These are phyloP conservation scores for Acanthamoeba triangularis DNA, from an alignment of 208 protist genomes.

Conservation along the genomic window DNA sequence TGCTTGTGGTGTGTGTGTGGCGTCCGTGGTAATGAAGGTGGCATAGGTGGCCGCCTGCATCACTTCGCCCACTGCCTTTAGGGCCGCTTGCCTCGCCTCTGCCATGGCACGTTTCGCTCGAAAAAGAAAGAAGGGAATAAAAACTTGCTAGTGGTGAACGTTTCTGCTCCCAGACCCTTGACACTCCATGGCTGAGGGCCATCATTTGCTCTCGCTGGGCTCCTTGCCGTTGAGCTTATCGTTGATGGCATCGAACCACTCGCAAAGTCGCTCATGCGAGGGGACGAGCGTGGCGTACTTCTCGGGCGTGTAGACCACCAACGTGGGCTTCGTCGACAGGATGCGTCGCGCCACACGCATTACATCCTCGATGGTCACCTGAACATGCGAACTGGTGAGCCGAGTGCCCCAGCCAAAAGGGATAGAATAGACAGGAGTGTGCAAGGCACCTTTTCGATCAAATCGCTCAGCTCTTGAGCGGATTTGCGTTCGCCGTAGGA, in stretches of 20 bases:
- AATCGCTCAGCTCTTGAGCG: slow-evolving; percentile 51
- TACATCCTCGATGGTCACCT: slow-evolving; percentile 45
- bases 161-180: no score
- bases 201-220: neutral
- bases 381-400: neutral
- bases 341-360: slow-evolving; percentile 49
- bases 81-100: neutral
- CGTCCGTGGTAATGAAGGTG: neutral
- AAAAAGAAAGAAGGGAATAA: neutral
- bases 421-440: neutral
- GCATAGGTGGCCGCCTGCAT: neutral
- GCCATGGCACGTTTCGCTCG: neutral
- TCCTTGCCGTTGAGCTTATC: neutral
- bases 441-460: slow-evolving; percentile 6
- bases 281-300: slow-evolving; percentile 6
- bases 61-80: neutral
- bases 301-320: slow-evolving; percentile 54
- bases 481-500: slow-evolving; percentile 43
- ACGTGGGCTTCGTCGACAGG: neutral
- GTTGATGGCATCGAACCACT: neutral
- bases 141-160: neutral
- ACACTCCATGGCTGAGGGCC: neutral
- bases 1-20: neutral
- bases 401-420: neutral
- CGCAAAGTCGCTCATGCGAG: neutral